Conservation (phyloP, 345 rosid genomes). For the Clarkia xantiana region DNA sequence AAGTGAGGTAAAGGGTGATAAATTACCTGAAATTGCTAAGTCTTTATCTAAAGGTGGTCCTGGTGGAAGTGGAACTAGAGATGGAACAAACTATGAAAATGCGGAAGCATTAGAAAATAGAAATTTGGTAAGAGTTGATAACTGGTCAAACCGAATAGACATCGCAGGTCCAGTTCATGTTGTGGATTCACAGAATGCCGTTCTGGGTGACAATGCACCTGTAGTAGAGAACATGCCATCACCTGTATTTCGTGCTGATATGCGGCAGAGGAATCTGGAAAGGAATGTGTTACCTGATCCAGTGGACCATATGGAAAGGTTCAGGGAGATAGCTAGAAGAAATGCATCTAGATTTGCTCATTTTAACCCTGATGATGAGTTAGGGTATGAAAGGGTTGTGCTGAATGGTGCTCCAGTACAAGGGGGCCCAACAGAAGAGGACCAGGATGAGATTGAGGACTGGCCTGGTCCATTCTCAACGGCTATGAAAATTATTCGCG, state of each 20-base stretch:
- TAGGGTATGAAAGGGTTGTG: constrained; percentile 4
- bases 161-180: not conserved
- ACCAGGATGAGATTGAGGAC: constrained; percentile 28
- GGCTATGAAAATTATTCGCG: constrained; percentile 82
- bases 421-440: constrained; percentile 12
- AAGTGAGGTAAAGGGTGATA: constrained; percentile 6
- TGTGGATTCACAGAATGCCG: not conserved
- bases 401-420: constrained; percentile 15
- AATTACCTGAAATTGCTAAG: not conserved
- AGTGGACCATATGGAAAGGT: constrained; percentile 23
- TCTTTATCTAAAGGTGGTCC: not conserved
- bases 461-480: constrained; percentile 99
- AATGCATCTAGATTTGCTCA: constrained; percentile 68
- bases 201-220: not conserved
- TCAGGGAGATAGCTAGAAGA: constrained; percentile 41
- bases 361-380: constrained; percentile 27
- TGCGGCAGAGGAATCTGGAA: constrained; percentile 2
- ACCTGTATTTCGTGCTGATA: not conserved
- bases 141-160: not conserved
- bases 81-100: not conserved
- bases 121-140: constrained; percentile 4
- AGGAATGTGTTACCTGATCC: constrained; percentile 3
- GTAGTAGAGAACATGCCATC: not conserved
- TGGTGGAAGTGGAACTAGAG: constrained; percentile 3
- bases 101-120: constrained; percentile 5